Evolutionary conservation across 345 rosid species (phyloP).

Genomic region (Eucalyptus tenuipes): DNA sequence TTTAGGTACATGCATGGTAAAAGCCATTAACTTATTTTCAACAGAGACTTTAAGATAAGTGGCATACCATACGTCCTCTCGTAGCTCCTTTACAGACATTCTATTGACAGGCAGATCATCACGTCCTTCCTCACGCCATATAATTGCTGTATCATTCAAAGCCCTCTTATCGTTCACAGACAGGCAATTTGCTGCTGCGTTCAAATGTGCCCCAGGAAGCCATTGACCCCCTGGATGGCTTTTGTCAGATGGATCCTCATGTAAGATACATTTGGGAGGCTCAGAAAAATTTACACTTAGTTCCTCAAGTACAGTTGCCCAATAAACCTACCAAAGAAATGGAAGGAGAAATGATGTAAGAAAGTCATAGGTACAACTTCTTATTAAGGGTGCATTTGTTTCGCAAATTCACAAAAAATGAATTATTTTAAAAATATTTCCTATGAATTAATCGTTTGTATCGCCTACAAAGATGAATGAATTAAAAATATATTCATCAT

Average conservation of each 20-base stretch:
- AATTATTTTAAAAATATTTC: too few relatives aligned
- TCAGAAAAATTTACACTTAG: constrained; percentile 39
- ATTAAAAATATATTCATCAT: neutral
- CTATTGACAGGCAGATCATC: constrained; percentile 52
- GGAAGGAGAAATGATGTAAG: neutral
- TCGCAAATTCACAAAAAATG: too few relatives aligned
- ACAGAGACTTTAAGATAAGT: neutral
- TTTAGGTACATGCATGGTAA: neutral
- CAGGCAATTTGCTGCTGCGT: constrained; percentile 74
- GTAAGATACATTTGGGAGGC: constrained; percentile 54
- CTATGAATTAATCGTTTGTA: neutral
- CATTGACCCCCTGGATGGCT: constrained; percentile 70
- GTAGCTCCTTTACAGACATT: constrained; percentile 71
- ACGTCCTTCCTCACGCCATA: constrained; percentile 84
- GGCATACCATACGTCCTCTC: constrained; percentile 73
- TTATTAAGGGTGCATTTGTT: neutral
- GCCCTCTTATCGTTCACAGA: constrained; percentile 28
- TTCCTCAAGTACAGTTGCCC: constrained; percentile 73
- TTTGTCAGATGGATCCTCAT: constrained; percentile 18
- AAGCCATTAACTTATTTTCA: neutral
- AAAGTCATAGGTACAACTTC: neutral
- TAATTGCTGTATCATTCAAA: constrained; percentile 46
- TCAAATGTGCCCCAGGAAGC: constrained; percentile 84
- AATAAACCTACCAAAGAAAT: constrained; percentile 47
- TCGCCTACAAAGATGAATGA: neutral